These are phyloP conservation scores for Gossypium gossypioides DNA, from an alignment of 441 rosid genomes.

Conservation along the genomic window DNA sequence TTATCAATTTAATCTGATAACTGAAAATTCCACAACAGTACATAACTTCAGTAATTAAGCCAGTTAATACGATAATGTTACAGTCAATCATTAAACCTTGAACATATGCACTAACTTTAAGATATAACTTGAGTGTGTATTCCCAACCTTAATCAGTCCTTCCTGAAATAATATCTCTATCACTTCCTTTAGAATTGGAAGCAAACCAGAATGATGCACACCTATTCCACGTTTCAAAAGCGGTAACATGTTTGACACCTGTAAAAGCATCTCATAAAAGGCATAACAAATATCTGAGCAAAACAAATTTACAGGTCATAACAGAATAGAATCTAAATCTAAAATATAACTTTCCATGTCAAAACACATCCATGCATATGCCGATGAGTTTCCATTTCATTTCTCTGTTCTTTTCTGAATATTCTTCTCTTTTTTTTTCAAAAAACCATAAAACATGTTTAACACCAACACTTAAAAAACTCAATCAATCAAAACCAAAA, in stretches of 20 bases:
- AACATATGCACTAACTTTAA: background rate
- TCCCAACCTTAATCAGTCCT: conserved; percentile 77
- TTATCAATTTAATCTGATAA: background rate
- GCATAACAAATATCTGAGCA: conserved; percentile 4
- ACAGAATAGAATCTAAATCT: background rate
- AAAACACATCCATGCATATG: background rate
- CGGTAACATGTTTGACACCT: conserved; percentile 92
- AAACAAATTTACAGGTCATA: background rate
- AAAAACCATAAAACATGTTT: background rate
- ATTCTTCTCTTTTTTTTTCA: background rate
- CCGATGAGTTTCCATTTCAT: background rate
- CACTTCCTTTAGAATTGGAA: conserved; percentile 95
- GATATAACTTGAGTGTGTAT: conserved; percentile 10
- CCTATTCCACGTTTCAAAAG: conserved; percentile 96
- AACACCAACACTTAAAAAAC: background rate
- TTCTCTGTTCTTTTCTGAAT: background rate
- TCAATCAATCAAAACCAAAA: background rate
- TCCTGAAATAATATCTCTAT: conserved; percentile 95
- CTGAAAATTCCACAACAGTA: background rate
- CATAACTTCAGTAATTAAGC: conserved; percentile 1
- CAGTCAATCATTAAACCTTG: conserved; percentile 1
- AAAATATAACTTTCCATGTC: background rate
- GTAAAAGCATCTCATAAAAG: conserved; percentile 15
- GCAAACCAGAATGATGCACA: conserved; percentile 97
- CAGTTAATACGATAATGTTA: background rate